Conservation (phyloP, 164 flowering plant species). For the Vitis cinerea region DNA sequence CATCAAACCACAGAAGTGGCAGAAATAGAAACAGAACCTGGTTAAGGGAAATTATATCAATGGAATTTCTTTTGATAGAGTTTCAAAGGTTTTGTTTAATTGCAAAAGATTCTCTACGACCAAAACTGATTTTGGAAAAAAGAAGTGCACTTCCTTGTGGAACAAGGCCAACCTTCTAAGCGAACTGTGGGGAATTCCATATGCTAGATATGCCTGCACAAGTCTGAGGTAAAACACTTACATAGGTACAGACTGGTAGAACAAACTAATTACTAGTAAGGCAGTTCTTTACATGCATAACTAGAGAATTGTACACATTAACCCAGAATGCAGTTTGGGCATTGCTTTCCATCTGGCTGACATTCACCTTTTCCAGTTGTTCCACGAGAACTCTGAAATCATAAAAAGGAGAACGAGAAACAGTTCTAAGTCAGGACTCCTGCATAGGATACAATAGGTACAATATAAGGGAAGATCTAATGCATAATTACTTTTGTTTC, state of each 20-base stretch:
- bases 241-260: slow-evolving; percentile 1
- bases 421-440: neutral
- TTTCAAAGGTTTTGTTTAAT: neutral
- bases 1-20: neutral
- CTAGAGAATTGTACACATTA: slow-evolving; percentile 78
- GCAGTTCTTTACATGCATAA: slow-evolving; percentile 75
- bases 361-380: slow-evolving; percentile 70
- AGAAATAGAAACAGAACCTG: neutral
- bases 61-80: neutral
- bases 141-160: slow-evolving; percentile 68
- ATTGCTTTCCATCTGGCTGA: slow-evolving; percentile 57
- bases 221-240: slow-evolving; percentile 11
- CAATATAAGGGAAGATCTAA: neutral
- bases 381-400: slow-evolving; percentile 72
- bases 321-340: slow-evolving; percentile 91
- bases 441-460: neutral
- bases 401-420: neutral
- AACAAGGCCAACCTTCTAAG: slow-evolving; percentile 81
- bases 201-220: slow-evolving; percentile 79
- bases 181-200: slow-evolving; percentile 72
- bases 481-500: neutral
- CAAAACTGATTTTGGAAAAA: neutral
- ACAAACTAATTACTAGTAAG: neutral
- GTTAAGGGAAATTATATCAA: neutral
- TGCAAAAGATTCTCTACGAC: neutral